Conservation (phyloP, 2,329 filamentous ascomycete genomes). For the Coleophoma crateriformis region DNA sequence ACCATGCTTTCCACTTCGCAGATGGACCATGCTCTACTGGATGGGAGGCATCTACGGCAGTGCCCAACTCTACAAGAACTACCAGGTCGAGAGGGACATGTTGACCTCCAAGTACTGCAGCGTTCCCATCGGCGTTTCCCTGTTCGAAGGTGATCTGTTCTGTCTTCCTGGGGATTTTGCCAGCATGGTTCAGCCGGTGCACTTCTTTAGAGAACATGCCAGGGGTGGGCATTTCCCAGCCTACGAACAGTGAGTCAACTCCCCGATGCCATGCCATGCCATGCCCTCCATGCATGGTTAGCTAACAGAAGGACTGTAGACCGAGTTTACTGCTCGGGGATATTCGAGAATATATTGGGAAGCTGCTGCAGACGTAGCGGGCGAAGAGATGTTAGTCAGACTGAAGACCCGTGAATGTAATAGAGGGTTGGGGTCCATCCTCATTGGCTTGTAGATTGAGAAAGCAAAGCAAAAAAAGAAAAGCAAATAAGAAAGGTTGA, state of each 20-base stretch:
- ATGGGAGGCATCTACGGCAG: not conserved
- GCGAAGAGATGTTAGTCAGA: too few relatives aligned
- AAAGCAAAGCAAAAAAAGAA: too few relatives aligned
- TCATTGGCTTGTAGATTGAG: too few relatives aligned
- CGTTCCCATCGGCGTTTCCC: not conserved
- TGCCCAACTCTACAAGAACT: not conserved
- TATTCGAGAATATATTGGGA: not conserved
- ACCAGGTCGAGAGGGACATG: not conserved
- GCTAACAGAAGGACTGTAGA: not conserved
- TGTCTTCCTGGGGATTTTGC: not conserved
- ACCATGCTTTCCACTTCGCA: not conserved
- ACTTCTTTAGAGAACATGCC: not conserved
- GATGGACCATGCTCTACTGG: not conserved
- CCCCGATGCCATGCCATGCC: too few relatives aligned
- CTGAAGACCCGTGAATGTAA: too few relatives aligned
- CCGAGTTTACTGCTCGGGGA: not conserved
- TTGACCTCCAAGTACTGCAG: not conserved
- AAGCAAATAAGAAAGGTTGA: too few relatives aligned
- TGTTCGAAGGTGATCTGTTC: not conserved
- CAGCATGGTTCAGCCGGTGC: not conserved
- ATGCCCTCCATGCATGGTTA: too few relatives aligned
- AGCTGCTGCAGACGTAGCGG: too few relatives aligned
- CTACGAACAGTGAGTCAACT: not conserved
- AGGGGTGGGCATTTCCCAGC: not conserved
- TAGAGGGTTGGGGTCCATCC: too few relatives aligned